Evolutionary conservation across 2,329 filamentous ascomycete genomes (phyloP).

Genomic region (Colletotrichum magnum): DNA sequence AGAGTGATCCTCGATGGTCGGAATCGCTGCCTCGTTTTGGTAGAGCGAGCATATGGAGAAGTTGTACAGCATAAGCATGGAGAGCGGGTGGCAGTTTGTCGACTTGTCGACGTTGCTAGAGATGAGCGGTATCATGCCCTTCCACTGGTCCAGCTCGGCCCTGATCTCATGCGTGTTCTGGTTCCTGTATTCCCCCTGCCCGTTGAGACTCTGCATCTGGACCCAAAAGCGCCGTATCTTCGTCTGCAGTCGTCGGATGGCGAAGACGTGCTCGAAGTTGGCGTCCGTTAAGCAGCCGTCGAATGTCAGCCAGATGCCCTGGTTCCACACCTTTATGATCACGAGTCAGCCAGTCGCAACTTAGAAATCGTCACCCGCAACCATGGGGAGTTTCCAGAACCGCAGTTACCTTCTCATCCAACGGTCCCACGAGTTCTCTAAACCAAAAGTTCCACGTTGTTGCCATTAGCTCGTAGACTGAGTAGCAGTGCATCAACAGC

Average conservation of each 20-base stretch:
- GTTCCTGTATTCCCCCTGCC: background rate
- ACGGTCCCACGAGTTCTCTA: background rate
- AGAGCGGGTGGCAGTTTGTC: conserved; percentile 19
- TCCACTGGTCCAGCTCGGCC: conserved; percentile 20
- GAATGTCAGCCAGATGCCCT: conserved; percentile 2
- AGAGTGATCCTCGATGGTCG: conserved; percentile 7
- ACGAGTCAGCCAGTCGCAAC: conserved; percentile 1
- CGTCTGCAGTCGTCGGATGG: conserved; percentile 4
- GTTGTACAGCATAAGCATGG: conserved; percentile 21
- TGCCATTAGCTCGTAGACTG: conserved; percentile 8
- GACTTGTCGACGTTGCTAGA: conserved; percentile 15
- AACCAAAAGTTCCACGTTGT: background rate
- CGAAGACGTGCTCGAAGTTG: conserved; percentile 14
- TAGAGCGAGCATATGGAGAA: conserved; percentile 12
- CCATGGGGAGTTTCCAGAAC: no score
- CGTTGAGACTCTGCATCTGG: background rate
- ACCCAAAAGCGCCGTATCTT: conserved; percentile 5
- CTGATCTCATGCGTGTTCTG: conserved; percentile 7
- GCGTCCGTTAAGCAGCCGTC: conserved; percentile 4
- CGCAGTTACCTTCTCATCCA: conserved; percentile 8
- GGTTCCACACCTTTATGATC: background rate
- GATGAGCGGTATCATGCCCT: conserved; percentile 14
- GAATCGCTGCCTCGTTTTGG: background rate
- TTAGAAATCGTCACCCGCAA: background rate
- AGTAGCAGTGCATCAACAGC: conserved; percentile 22